These are phyloP conservation scores for Datura wrightii DNA, from an alignment of 257 asterid genomes.

Conservation along the genomic window DNA sequence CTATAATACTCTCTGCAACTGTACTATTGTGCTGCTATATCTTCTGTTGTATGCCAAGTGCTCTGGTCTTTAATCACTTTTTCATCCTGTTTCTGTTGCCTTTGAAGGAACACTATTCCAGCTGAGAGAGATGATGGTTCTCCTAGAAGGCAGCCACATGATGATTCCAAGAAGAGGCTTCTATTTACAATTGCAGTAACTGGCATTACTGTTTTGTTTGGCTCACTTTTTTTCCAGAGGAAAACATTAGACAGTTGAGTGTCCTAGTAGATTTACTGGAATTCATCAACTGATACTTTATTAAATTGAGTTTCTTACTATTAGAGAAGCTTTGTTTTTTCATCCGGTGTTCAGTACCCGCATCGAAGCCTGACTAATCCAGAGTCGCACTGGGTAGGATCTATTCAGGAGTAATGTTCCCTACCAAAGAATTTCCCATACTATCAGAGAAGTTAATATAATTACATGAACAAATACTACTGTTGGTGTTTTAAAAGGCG, in stretches of 20 bases:
- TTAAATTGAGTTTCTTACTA: conserved; percentile 3
- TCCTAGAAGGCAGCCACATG: conserved; percentile 82
- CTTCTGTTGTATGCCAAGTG: not conserved
- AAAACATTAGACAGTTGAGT: conserved; percentile 56
- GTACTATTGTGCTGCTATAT: not conserved
- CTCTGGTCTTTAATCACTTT: not conserved
- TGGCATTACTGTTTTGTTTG: conserved; percentile 90
- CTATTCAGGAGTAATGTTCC: no score
- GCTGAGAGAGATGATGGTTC: conserved; percentile 61
- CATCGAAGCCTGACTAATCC: no score
- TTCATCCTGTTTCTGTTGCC: conserved; percentile 20
- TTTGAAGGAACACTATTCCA: conserved; percentile 61
- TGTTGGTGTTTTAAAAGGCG: no score
- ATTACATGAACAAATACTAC: no score
- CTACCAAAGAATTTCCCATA: no score
- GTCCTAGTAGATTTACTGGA: conserved; percentile 38
- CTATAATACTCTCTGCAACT: not conserved
- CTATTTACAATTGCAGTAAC: conserved; percentile 83
- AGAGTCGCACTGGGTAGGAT: no score
- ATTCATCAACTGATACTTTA: conserved; percentile 23
- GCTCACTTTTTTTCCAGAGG: conserved; percentile 84
- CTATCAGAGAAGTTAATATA: no score
- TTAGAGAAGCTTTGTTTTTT: not conserved
- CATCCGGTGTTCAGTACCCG: no score
- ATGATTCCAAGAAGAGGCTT: conserved; percentile 64